Base-by-base conservation (phyloP, 306 rosid genomes). In the Lotus japonicus region DNA sequence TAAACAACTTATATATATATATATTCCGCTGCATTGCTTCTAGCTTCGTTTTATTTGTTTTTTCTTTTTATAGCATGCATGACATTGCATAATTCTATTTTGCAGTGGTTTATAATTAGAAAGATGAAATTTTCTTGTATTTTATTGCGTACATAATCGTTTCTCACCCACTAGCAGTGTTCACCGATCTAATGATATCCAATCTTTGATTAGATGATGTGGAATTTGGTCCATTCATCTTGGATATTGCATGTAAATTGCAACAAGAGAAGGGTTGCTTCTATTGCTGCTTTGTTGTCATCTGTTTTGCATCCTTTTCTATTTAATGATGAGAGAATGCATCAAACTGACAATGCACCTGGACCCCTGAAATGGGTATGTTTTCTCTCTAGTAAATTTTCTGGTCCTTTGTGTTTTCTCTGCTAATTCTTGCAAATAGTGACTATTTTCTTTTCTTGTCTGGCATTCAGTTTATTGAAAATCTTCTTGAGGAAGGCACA, bases 351-450 rank as follows among this genome's bases (percentile, higher is more conserved):
- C 48, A 78, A 70, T 63, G 87, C 66, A 55, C 83, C 89, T 2
- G 98, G 98, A 62, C 97, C 98, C 21, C 84, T 89, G 80, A 92
- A 90, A 84, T 92, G 98, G 98, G 98, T 88, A 74, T 68, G 92
- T 72, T 50, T 9, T 76, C 72, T 76, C 55, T 68, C 72, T 49
- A 74, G 71, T 26, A 50, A 35, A 46, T 68, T 65, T 56, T 65
- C 74, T 70, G 15, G 68, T 42, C 17, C 54, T 7, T 7, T 43
- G 33, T 70, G 56, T 55, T 67, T 26, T 44, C 46, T 72, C 46
- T 66, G 57, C 53, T 31, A 15, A 26, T 62, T 53, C 58, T 50
- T 68, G 18, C 71, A 51, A 54, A 50, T 56, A 19, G 28, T 26
- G 38, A 75, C 35, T 48, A 11, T 66, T 78, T 64, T 74, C 46